Conservation (phyloP, 2,329 filamentous ascomycete species). For the Fusarium citri region DNA sequence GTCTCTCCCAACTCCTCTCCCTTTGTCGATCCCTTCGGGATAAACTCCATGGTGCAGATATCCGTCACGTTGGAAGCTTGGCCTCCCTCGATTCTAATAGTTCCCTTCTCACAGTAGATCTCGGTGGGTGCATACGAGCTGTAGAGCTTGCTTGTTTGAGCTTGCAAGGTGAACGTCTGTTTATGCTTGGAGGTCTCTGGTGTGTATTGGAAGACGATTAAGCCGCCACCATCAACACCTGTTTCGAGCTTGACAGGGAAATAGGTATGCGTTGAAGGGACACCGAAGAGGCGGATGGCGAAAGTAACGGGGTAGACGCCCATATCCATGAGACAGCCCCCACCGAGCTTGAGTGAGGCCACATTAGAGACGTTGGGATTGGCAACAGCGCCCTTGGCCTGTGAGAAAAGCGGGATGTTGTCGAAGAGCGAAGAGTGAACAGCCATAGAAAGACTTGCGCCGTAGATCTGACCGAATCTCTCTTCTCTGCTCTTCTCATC, state of each 20-base stretch:
- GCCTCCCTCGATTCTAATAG: constrained; percentile 22
- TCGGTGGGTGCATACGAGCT: constrained; percentile 31
- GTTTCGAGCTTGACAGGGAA: constrained; percentile 18
- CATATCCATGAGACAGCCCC: constrained; percentile 37
- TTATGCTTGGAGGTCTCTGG: constrained; percentile 21
- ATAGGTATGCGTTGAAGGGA: constrained; percentile 22
- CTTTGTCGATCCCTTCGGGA: constrained; percentile 23
- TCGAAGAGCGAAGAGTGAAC: constrained; percentile 17
- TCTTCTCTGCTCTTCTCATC: constrained; percentile 20
- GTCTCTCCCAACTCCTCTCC: constrained; percentile 25
- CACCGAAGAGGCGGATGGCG: constrained; percentile 27
- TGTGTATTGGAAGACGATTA: constrained; percentile 26
- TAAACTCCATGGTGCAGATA: constrained; percentile 23
- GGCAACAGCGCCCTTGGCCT: background rate
- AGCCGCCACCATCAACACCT: constrained; percentile 25
- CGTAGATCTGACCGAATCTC: constrained; percentile 27
- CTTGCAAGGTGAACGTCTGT: constrained; percentile 26
- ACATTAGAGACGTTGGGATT: constrained; percentile 32
- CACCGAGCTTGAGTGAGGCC: constrained; percentile 30
- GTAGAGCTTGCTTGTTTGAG: constrained; percentile 32
- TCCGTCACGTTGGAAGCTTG: constrained; percentile 32
- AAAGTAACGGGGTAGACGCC: constrained; percentile 39
- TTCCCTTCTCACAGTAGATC: constrained; percentile 38
- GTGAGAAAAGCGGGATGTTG: background rate
- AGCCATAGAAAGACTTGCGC: constrained; percentile 33